Percentiles rank a stretch among this genome's conserved stretches.
phyloP scores from a whole-genome alignment of 2,329 filamentous ascomycete genomes.

The Phaeomoniella chlamydospora region DNA sequence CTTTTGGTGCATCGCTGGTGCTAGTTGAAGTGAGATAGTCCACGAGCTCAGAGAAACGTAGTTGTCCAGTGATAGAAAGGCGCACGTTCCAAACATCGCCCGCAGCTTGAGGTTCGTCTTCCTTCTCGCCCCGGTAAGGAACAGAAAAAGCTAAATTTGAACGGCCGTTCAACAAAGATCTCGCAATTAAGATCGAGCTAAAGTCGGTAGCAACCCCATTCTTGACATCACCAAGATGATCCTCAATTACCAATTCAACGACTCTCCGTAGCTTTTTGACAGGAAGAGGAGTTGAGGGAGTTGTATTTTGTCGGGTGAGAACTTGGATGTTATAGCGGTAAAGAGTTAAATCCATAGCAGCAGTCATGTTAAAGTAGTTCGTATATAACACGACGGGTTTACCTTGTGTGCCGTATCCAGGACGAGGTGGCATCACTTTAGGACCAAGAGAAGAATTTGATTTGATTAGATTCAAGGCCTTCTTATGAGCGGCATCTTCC shows the following conservation, averaged over 20 bases:
- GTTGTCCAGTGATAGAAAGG: not conserved
- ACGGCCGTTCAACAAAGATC: too few species aligned
- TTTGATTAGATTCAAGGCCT: too few species aligned
- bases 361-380: not conserved
- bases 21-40: not conserved
- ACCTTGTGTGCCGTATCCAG: not conserved
- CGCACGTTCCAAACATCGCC: too few species aligned
- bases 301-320: too few species aligned
- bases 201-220: not conserved
- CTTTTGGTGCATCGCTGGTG: not conserved
- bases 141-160: too few species aligned
- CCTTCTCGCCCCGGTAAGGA: too few species aligned
- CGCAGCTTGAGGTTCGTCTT: too few species aligned
- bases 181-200: not conserved
- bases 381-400: not conserved
- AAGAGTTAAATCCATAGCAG: not conserved
- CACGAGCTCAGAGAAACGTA: not conserved
- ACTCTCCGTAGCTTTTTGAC: not conserved
- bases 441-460: too few species aligned
- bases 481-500: too few species aligned
- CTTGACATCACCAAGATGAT: not conserved
- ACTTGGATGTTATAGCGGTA: too few species aligned
- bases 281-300: not conserved
- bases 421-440: not conserved
- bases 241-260: not conserved